These are phyloP conservation scores for Groenewaldozyma tartarivorans DNA, from an alignment of 805 yeast species.

Conservation along the genomic window DNA sequence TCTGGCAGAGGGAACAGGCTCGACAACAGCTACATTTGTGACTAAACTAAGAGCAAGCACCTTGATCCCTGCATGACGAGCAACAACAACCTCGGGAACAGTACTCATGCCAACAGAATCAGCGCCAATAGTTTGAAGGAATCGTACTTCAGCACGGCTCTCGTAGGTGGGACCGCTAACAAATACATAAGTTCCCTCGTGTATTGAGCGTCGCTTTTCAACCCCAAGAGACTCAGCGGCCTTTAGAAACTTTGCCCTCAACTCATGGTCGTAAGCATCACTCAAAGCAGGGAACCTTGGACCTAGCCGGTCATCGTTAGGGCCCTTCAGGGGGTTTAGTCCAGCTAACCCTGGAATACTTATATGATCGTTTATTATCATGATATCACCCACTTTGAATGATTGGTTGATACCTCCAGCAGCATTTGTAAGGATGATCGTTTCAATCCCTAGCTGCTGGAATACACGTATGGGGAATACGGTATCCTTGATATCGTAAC, in stretches of 20 bases:
- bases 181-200: slow-evolving; percentile 80
- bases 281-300: slow-evolving; percentile 82
- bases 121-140: slow-evolving; percentile 64
- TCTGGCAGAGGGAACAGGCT: slow-evolving; percentile 30
- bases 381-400: slow-evolving; percentile 76
- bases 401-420: slow-evolving; percentile 76
- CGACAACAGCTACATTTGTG: slow-evolving; percentile 73
- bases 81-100: slow-evolving; percentile 90
- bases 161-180: slow-evolving; percentile 94
- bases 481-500: slow-evolving; percentile 71
- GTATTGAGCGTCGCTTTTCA: slow-evolving; percentile 50
- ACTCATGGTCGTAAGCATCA: slow-evolving; percentile 75
- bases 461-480: slow-evolving; percentile 81
- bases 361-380: slow-evolving; percentile 84
- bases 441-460: slow-evolving; percentile 47
- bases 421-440: slow-evolving; percentile 75
- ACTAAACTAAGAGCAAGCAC: slow-evolving; percentile 81
- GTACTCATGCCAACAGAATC: slow-evolving; percentile 98
- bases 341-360: slow-evolving; percentile 90
- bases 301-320: slow-evolving; percentile 70
- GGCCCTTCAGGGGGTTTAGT: slow-evolving; percentile 76
- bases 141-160: slow-evolving; percentile 81
- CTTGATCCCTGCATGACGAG: slow-evolving; percentile 75
- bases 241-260: slow-evolving; percentile 52
- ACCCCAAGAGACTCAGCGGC: slow-evolving; percentile 42